Evolutionary conservation across 2,329 filamentous ascomycete species (phyloP), one percentile per base, ranked within the genome.

Genomic region (Clonostachys sp.): DNA sequence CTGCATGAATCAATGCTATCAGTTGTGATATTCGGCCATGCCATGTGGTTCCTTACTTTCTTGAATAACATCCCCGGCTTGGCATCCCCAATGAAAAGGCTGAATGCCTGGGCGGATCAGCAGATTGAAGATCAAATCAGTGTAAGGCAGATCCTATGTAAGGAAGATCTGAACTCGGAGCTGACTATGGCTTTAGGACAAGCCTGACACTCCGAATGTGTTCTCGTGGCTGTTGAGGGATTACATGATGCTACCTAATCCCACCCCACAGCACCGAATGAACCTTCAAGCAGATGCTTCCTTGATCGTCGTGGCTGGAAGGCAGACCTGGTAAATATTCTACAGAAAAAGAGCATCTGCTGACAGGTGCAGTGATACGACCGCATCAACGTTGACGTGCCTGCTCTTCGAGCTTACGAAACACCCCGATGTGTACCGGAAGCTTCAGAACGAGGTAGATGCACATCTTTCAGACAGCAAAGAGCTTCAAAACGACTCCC

Each of bases 351-450:
- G 9, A 30, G 4, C 24, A 30, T 30, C 24, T 9, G 24, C 24
- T 30, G 24, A 30, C 24, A 30, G 7, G 17, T 14, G 13, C 36
- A 54, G 56, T 24, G 67, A 71, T 48, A 69, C 67, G 6, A 68
- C 64, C 2, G 64, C 61, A 2, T 55, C 60, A 17, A 56, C 61
- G 5, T 48, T 70, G 17, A 56, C 61, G 6, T 55, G 57, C 47
- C 50, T 62, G 3, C 63, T 69, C 46, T 55, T 57, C 55, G 41
- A 68, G 51, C 56, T 74, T 8, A 50, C 50, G 13, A 45, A 41
- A 2, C 38, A 46, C 51, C 43, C 51, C 51, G 64, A 70, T 42
- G 10, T 30, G 35, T 13, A 24, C 45, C 36, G 5, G 41, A n/a
- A 33, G 35, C 10, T 34, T 48, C 6, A 42, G 36, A 8, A 20